A percentile compares a stretch with the other conserved stretches of the same genome.
Evolutionary conservation across 768 basidiomycete genomes (phyloP).

Genomic region (Hirschioporus abietinus): DNA sequence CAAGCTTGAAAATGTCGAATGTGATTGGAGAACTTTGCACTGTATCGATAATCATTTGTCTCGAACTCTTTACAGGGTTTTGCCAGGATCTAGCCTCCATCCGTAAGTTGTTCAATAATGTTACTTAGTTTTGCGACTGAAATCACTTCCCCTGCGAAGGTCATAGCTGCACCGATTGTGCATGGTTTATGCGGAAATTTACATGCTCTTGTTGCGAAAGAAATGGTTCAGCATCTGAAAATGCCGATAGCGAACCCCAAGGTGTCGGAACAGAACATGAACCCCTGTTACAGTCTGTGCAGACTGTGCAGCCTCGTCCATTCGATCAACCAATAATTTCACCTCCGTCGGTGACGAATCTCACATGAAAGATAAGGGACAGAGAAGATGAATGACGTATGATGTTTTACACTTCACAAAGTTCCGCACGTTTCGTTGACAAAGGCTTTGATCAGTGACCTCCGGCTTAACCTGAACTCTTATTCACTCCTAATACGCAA

Average conservation of each 20-base stretch:
- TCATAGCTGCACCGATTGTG: background rate
- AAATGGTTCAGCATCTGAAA: background rate
- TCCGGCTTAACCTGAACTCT: too few relatives aligned
- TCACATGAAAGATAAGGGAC: background rate
- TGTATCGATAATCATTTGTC: background rate
- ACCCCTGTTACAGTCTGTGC: background rate
- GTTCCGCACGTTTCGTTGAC: background rate
- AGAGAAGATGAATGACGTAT: background rate
- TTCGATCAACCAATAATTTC: background rate
- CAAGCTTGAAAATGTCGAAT: background rate
- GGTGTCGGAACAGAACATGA: background rate
- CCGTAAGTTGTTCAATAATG: background rate
- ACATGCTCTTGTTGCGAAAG: background rate
- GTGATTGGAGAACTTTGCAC: background rate
- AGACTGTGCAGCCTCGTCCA: background rate
- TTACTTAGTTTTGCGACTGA: background rate
- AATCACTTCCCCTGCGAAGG: background rate
- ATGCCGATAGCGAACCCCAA: background rate
- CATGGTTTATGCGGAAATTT: background rate
- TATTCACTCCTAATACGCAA: too few relatives aligned
- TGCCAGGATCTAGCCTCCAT: background rate
- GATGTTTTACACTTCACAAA: background rate
- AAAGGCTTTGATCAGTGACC: background rate
- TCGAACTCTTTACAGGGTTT: background rate
- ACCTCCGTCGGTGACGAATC: background rate